Base-by-base conservation (phyloP, 805 yeast genomes). In the Naumovozyma baii region DNA sequence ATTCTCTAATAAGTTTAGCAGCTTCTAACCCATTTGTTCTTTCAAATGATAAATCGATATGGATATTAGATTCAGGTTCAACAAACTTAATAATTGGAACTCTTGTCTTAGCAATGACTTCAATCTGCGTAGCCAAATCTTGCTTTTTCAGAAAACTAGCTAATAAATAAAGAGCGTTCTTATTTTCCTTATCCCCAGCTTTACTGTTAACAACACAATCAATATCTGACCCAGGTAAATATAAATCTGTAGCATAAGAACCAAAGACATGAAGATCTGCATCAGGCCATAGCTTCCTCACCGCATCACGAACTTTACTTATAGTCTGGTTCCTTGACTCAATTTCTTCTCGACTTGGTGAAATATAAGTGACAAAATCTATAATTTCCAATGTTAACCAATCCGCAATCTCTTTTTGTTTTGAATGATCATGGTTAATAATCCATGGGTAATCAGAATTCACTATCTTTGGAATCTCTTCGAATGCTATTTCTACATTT, bases 51-150 rank as follows among this genome's bases (percentile, higher is more conserved):
- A 92, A 73, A 61, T 90, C 98, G 14, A 90, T 79, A 47, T 83
- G 86, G 30, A 88, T 77, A 15, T 71, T 70, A 2, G 86, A 73
- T 8, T 57, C 52, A 1, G 80, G 76, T 47, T 90, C 97, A 3
- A 81, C 79, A 58, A 87, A 84, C 59, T 92, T 90, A 58, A 90
- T 83, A 47, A 90, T 90, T 1, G 98, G 98, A 16, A 90, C 96
- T 48, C 87, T 79, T 4, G 97, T 94, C 46, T 78, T 78, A 2
- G 95, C 84, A 36, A 90, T 80, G 3, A 88, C 94, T 54, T 85
- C 92, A 17, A 88, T 79, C 40, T 78, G 72, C 26, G 70, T 69
- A 1, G 92, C 94, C 34, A 86, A 61, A 12, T 72, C 69, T 32
- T 69, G 64, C 31, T 72, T 68, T 49, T 84, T 71, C 45, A 90